A percentile compares a stretch with the other conserved stretches of the same genome.
phyloP scores from a whole-genome alignment of 805 yeast species.

The Metschnikowia similis region DNA sequence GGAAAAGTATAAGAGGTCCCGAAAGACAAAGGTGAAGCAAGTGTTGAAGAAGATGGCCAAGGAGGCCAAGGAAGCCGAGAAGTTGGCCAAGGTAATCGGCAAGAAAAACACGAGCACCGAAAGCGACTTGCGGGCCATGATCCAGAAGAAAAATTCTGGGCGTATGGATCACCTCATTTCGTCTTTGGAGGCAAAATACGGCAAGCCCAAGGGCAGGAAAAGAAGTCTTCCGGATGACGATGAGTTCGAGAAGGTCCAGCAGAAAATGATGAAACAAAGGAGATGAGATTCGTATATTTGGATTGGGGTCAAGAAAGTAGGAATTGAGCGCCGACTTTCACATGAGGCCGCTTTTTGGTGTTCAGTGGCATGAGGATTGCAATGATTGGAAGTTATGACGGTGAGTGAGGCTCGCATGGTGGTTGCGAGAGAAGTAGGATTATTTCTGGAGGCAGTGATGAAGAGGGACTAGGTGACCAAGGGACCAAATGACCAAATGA shows the following conservation, averaged over 20 bases:
- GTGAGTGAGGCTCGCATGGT: no score
- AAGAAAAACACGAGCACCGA: slow-evolving; percentile 25
- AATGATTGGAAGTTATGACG: no score
- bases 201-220: slow-evolving; percentile 32
- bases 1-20: slow-evolving; percentile 46
- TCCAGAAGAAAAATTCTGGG: slow-evolving; percentile 43
- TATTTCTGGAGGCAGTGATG: no score
- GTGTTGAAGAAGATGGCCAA: slow-evolving; percentile 50
- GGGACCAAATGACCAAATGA: no score
- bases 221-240: slow-evolving; percentile 40
- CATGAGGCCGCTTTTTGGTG: no score
- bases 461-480: no score
- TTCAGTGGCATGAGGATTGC: no score
- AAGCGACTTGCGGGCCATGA: slow-evolving; percentile 44
- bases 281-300: background rate
- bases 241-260: slow-evolving; percentile 47
- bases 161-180: slow-evolving; percentile 45
- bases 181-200: slow-evolving; percentile 49
- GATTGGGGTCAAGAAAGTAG: no score
- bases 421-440: no score
- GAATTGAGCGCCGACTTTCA: no score
- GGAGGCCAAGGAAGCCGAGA: slow-evolving; percentile 63
- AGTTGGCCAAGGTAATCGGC: slow-evolving; percentile 36
- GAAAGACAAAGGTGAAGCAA: slow-evolving; percentile 45
- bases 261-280: slow-evolving; percentile 7